These are phyloP conservation scores for Lolium rigidum DNA, from an alignment of 176 grass and related monocot species.

Conservation along the genomic window DNA sequence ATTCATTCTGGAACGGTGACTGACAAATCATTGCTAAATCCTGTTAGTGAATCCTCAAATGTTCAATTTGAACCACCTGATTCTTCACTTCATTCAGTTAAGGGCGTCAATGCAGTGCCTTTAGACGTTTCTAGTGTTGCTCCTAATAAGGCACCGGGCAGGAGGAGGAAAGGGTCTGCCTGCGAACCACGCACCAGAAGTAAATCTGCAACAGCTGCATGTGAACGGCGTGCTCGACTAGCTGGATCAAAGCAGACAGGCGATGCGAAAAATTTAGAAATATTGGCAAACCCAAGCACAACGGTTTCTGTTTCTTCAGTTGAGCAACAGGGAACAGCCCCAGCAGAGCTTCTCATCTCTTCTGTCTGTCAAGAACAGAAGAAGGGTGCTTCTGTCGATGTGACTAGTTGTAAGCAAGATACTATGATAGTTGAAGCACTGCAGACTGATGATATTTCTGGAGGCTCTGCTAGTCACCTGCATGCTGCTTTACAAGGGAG, in stretches of 20 bases:
- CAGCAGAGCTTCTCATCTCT: constrained; percentile 28
- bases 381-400: background rate
- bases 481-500: constrained; percentile 15
- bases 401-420: constrained; percentile 10
- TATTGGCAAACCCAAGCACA: constrained; percentile 28
- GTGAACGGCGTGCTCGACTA: constrained; percentile 59
- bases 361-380: constrained; percentile 39
- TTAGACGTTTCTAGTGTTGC: constrained; percentile 37
- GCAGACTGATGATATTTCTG: background rate
- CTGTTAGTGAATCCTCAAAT: constrained; percentile 35
- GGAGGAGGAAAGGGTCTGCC: constrained; percentile 62
- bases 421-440: constrained; percentile 3
- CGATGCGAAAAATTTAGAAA: constrained; percentile 42
- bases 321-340: constrained; percentile 45
- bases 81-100: constrained; percentile 47
- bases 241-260: constrained; percentile 61
- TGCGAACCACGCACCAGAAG: constrained; percentile 56
- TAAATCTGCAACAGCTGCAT: constrained; percentile 61
- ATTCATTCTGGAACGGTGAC: constrained; percentile 4
- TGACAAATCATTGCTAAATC: constrained; percentile 43
- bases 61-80: constrained; percentile 25
- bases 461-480: background rate
- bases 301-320: constrained; percentile 24
- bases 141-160: constrained; percentile 52
- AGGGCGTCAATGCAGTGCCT: constrained; percentile 42